Percentiles rank a stretch among this genome's conserved stretches.
Conservation (phyloP, 495 filamentous ascomycete species). For the Pseudomonodictys pantanalensis region DNA sequence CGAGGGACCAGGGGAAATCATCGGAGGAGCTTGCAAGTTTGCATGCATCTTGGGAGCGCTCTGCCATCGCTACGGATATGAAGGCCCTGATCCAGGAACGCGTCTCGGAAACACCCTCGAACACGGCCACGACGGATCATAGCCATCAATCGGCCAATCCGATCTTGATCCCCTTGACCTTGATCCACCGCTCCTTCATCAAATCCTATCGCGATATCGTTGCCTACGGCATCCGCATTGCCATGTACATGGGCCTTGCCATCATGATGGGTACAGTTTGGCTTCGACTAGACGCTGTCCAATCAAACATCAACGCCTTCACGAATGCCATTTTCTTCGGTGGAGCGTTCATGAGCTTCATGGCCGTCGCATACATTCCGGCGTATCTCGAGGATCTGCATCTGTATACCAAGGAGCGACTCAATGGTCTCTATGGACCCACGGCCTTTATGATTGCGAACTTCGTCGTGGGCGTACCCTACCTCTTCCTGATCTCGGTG, state of each 20-base stretch:
- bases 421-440: slow-evolving; percentile 75
- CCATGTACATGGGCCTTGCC: slow-evolving; percentile 79
- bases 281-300: slow-evolving; percentile 62
- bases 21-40: slow-evolving; percentile 43
- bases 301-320: slow-evolving; percentile 70
- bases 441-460: slow-evolving; percentile 70
- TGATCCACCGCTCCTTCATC: slow-evolving; percentile 71
- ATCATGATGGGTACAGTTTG: slow-evolving; percentile 89
- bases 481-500: slow-evolving; percentile 70
- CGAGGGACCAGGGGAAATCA: slow-evolving; percentile 46
- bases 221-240: slow-evolving; percentile 75
- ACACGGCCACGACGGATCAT: not conserved
- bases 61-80: slow-evolving; percentile 20
- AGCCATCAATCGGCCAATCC: slow-evolving; percentile 33
- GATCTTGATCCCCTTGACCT: slow-evolving; percentile 45
- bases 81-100: not conserved
- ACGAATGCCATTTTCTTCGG: slow-evolving; percentile 84
- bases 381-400: slow-evolving; percentile 76
- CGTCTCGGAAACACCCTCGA: slow-evolving; percentile 10
- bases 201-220: slow-evolving; percentile 80
- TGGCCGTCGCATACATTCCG: slow-evolving; percentile 80
- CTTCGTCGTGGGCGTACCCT: slow-evolving; percentile 77
- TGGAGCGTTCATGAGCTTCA: slow-evolving; percentile 85
- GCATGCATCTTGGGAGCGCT: slow-evolving; percentile 47
- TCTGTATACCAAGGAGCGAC: slow-evolving; percentile 72